Evolutionary conservation across 805 yeast species (phyloP).

Genomic region (Kluyveromyces dobzhanskii): DNA sequence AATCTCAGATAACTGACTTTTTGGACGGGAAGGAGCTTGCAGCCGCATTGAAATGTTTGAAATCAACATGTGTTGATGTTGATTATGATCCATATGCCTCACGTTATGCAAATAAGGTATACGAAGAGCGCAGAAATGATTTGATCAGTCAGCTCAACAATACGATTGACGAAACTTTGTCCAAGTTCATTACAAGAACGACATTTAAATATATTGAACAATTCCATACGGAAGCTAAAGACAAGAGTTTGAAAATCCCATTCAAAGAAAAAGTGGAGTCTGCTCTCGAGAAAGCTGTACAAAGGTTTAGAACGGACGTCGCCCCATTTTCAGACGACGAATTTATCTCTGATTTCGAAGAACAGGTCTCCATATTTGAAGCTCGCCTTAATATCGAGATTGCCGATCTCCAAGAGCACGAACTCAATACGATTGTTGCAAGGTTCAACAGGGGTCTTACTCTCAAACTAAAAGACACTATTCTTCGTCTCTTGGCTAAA

Average conservation of each 20-base stretch:
- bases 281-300: conserved; percentile 22
- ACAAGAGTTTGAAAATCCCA: conserved; percentile 25
- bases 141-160: conserved; percentile 42
- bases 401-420: conserved; percentile 31
- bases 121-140: conserved; percentile 47
- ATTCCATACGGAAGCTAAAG: conserved; percentile 23
- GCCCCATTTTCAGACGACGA: conserved; percentile 17
- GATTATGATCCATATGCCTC: conserved; percentile 67
- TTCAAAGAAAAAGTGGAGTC: conserved; percentile 28
- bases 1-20: conserved; percentile 22
- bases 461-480: conserved; percentile 40
- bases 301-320: conserved; percentile 11
- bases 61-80: conserved; percentile 37
- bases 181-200: conserved; percentile 32
- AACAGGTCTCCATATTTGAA: too few relatives aligned
- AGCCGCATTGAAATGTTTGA: conserved; percentile 34
- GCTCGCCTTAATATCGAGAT: conserved; percentile 23
- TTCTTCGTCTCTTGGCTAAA: conserved; percentile 38
- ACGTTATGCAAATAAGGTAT: conserved; percentile 62
- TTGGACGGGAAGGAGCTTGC: conserved; percentile 33
- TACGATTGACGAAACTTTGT: conserved; percentile 38
- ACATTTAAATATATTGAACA: conserved; percentile 27
- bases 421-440: conserved; percentile 35
- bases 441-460: conserved; percentile 41
- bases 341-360: conserved; percentile 7